Percentiles rank a stretch among this genome's conserved stretches.
Evolutionary conservation across 257 asterid genomes (phyloP).

Genomic region (Ilex aquifolium): DNA sequence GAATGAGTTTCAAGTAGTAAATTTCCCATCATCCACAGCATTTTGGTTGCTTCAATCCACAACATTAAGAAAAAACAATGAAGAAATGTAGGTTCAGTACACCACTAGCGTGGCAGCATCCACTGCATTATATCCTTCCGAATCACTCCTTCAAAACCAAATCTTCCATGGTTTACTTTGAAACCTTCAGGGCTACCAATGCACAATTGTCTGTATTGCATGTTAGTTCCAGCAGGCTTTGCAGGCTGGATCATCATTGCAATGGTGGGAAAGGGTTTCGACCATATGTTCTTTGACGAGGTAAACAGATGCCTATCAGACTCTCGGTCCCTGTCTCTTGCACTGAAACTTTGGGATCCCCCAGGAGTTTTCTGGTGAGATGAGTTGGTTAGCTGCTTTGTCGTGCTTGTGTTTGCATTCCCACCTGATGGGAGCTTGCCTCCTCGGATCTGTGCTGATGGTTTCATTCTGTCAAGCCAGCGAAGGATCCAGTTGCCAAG

Average conservation of each 20-base stretch:
- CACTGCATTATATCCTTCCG: slow-evolving; percentile 63
- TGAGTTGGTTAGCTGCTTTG: slow-evolving; percentile 29
- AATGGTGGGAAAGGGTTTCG: slow-evolving; percentile 43
- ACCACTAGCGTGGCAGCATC: slow-evolving; percentile 35
- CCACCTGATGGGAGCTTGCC: slow-evolving; percentile 26
- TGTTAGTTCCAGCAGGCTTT: slow-evolving; percentile 38
- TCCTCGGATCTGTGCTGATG: slow-evolving; percentile 70
- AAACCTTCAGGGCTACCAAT: slow-evolving; percentile 26
- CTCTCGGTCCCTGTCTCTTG: slow-evolving; percentile 28
- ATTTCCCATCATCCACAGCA: too few relatives aligned
- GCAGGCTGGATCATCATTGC: slow-evolving; percentile 43
- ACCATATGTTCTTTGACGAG: slow-evolving; percentile 41
- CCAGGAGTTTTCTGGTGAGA: slow-evolving; percentile 20
- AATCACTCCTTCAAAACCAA: slow-evolving; percentile 37
- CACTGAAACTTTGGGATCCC: slow-evolving; percentile 19
- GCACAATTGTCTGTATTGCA: slow-evolving; percentile 53
- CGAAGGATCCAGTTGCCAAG: slow-evolving; percentile 81
- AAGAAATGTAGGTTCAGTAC: background rate
- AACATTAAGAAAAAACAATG: background rate
- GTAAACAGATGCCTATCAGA: slow-evolving; percentile 60
- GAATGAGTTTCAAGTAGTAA: too few relatives aligned
- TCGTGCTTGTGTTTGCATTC: slow-evolving; percentile 19
- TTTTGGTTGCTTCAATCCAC: too few relatives aligned
- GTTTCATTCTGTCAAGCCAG: slow-evolving; percentile 77
- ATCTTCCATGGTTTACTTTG: slow-evolving; percentile 18